Conservation (phyloP, 306 rosid genomes). For the Citrullus colocynthis region DNA sequence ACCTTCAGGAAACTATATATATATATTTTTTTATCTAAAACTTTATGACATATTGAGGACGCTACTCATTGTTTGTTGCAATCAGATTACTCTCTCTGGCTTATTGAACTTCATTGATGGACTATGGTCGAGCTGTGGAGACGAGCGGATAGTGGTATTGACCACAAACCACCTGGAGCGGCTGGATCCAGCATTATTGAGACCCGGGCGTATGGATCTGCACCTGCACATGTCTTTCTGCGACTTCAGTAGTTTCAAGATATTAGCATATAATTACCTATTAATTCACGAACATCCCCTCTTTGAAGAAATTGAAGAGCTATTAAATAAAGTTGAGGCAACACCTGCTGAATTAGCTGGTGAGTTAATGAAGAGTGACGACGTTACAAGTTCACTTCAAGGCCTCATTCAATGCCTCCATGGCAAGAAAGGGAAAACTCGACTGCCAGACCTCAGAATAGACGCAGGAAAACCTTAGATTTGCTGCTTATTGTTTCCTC, state of each 20-base stretch:
- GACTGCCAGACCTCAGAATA: not conserved
- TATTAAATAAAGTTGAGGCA: constrained; percentile 20
- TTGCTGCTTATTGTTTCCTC: not conserved
- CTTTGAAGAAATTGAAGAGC: constrained; percentile 19
- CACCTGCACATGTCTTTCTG: constrained; percentile 41
- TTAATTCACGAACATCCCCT: constrained; percentile 18
- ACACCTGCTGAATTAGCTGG: constrained; percentile 54
- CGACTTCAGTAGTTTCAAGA: constrained; percentile 31
- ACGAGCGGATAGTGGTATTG: constrained; percentile 30
- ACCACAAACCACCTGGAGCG: constrained; percentile 38
- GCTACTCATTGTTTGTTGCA: not conserved
- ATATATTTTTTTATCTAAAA: not conserved
- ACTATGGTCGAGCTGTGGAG: constrained; percentile 58
- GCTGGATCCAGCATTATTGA: constrained; percentile 40
- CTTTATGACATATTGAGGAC: not conserved
- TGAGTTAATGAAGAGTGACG: constrained; percentile 36
- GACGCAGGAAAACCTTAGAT: not conserved
- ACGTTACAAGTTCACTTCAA: constrained; percentile 25
- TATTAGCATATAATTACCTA: constrained; percentile 32
- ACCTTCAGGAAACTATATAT: not conserved
- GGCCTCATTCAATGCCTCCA: constrained; percentile 34
- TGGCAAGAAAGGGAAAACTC: not conserved
- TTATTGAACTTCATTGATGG: constrained; percentile 50
- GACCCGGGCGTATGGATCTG: constrained; percentile 54
- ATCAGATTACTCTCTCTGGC: constrained; percentile 40